phyloP scores from a whole-genome alignment of 768 basidiomycete species.

The Pleurotus eryngii region DNA sequence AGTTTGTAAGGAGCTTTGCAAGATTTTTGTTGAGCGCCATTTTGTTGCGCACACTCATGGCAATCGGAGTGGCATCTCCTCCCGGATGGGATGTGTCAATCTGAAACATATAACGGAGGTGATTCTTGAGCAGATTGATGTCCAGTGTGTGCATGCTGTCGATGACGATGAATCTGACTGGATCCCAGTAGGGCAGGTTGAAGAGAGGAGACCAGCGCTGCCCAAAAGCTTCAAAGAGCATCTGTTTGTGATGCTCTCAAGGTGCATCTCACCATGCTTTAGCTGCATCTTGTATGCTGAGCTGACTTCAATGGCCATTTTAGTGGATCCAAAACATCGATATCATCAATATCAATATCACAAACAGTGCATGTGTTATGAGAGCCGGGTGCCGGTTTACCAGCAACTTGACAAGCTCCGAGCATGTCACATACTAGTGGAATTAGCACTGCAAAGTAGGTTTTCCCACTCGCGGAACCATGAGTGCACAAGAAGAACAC shows the following conservation, averaged over 20 bases:
- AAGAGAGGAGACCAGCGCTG: constrained; percentile 28
- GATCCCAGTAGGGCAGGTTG: constrained; percentile 37
- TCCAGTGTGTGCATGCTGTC: constrained; percentile 40
- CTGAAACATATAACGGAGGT: constrained; percentile 22
- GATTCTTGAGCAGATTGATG: constrained; percentile 28
- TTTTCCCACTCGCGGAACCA: not conserved
- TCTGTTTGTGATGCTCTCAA: constrained; percentile 10
- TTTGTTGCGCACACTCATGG: not conserved
- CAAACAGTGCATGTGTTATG: constrained; percentile 21
- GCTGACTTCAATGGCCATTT: constrained; percentile 19
- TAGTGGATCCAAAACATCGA: constrained; percentile 13
- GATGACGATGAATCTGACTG: constrained; percentile 23
- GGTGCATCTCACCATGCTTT: constrained; percentile 19
- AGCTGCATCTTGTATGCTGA: constrained; percentile 14
- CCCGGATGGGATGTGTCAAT: constrained; percentile 14
- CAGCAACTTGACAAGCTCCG: constrained; percentile 23
- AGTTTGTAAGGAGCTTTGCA: not conserved
- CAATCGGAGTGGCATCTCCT: not conserved
- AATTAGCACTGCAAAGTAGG: too few species aligned
- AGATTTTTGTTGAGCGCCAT: too few species aligned
- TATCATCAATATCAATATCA: constrained; percentile 12
- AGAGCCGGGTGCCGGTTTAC: constrained; percentile 13
- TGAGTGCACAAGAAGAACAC: not conserved
- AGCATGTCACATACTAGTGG: constrained; percentile 23
- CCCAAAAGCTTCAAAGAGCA: constrained; percentile 7